Base-by-base conservation (phyloP, 192 early-diverging fungal genomes). In the Allomyces javanicus region DNA sequence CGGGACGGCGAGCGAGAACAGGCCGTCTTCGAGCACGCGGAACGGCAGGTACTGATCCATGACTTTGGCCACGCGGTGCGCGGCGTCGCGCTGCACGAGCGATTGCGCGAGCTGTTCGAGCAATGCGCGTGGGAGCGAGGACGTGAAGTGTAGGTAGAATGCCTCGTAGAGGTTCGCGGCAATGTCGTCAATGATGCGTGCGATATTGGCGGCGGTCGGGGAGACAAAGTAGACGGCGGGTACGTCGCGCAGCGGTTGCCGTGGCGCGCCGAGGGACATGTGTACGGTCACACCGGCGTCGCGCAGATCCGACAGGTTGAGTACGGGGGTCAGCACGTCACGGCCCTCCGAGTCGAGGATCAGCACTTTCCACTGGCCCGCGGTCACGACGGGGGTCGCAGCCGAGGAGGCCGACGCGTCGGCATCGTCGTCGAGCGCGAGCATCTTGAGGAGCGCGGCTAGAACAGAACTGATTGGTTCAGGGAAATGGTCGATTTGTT, bases 201-300 rank as follows among this genome's bases (percentile, higher is more conserved):
- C 72, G 67, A 99, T 85, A 74, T 88, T 95, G 40, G 96, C 92
- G 1, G 82, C 77, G 23, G 85, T 89, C 1, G 96, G 94, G 73
- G 91, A 85, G 1, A 95, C 73, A 79, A 99, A 94, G 74, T 99
- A 99, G 55, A 99, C 79, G 7, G 93, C 92, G 10, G 96, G 96
- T 4, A 97, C 96, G 72, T 99, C 95, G 0, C 92, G 81, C 63
- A 99, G 89, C 9, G 93, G 76, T 64, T 90, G 87, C 62, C 96
- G 79, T 17, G 65, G 62, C 25, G 21, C 14, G 10, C 24, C 9
- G 14, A 71, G 68, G 43, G 77, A 91, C 96, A 99, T 96, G 68
- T 99, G 94, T 44, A 99, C 90, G 0, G 96, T 99, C 24, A 99
- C 84, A 43, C 96, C 96, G 73, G 88, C 86, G 64, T 94, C 91